Conservation (phyloP, 306 rosid genomes). For the Cucurbita maxima region DNA sequence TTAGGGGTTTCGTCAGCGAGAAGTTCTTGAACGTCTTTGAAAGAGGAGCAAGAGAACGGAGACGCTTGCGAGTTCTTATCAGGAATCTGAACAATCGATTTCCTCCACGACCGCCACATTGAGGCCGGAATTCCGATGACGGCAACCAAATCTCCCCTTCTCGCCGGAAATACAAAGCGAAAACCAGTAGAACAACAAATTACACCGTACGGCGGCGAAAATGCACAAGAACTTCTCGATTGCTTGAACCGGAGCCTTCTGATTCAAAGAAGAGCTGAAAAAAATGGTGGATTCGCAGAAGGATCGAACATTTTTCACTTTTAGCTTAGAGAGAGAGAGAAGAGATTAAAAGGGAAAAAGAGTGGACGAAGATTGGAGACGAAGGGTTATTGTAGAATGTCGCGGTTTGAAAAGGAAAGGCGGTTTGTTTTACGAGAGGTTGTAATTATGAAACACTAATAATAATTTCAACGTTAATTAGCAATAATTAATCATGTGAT, state of each 20-base stretch:
- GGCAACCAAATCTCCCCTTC: background rate
- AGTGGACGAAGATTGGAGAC: background rate
- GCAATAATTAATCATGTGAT: background rate
- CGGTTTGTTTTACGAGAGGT: constrained; percentile 16
- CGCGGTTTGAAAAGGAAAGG: constrained; percentile 15
- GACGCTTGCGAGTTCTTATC: constrained; percentile 31
- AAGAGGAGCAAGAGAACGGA: constrained; percentile 62
- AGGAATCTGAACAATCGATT: constrained; percentile 52
- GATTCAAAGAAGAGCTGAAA: constrained; percentile 22
- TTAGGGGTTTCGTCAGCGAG: constrained; percentile 38
- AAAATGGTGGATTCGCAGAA: constrained; percentile 12
- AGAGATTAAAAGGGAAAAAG: background rate
- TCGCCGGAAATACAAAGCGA: background rate
- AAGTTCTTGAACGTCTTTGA: constrained; percentile 71
- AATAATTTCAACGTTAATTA: background rate
- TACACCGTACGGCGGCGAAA: background rate
- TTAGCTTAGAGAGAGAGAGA: constrained; percentile 1
- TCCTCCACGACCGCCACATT: constrained; percentile 85
- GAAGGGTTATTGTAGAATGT: background rate
- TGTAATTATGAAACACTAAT: background rate
- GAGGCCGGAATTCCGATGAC: constrained; percentile 18
- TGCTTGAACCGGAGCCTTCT: constrained; percentile 31
- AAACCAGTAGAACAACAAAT: background rate
- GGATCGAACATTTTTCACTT: background rate
- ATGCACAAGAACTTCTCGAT: background rate